Percentiles rank a stretch among this genome's conserved stretches.
Evolutionary conservation across 1,284 basidiomycete genomes (phyloP).

Genomic region (Leccinum discolor): DNA sequence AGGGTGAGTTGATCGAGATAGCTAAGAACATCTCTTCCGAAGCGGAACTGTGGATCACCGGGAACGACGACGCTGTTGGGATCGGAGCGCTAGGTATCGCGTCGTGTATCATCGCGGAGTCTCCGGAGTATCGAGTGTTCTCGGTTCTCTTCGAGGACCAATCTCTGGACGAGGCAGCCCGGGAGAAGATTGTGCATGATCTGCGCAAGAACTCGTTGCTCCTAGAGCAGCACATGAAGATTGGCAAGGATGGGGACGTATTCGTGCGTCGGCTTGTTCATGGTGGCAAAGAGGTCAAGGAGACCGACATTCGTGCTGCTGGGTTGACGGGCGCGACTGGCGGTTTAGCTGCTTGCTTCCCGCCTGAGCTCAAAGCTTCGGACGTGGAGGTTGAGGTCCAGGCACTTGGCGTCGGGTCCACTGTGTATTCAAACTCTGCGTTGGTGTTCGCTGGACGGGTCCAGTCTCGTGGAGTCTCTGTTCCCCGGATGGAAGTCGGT

Average conservation of each 20-base stretch:
- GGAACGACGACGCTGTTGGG: slow-evolving; percentile 30
- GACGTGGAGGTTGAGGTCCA: slow-evolving; percentile 18
- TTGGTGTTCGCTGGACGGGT: slow-evolving; percentile 15
- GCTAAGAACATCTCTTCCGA: slow-evolving; percentile 25
- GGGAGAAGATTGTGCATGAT: slow-evolving; percentile 25
- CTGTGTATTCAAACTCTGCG: slow-evolving; percentile 8
- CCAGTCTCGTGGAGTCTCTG: slow-evolving; percentile 15
- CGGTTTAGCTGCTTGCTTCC: slow-evolving; percentile 20
- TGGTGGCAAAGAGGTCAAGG: slow-evolving; percentile 17
- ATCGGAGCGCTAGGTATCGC: slow-evolving; percentile 31
- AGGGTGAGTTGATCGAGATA: slow-evolving; percentile 27
- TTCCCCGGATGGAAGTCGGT: slow-evolving; percentile 6
- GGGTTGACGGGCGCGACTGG: slow-evolving; percentile 12
- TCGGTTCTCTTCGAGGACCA: slow-evolving; percentile 32
- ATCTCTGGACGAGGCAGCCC: slow-evolving; percentile 21
- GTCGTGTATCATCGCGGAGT: slow-evolving; percentile 30
- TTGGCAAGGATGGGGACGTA: slow-evolving; percentile 21
- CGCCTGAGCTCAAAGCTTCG: slow-evolving; percentile 8
- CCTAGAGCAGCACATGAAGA: slow-evolving; percentile 31
- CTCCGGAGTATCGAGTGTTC: slow-evolving; percentile 27
- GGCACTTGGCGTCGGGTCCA: slow-evolving; percentile 13
- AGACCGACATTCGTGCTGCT: slow-evolving; percentile 10
- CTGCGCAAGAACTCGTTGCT: slow-evolving; percentile 27
- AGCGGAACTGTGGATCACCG: slow-evolving; percentile 29
- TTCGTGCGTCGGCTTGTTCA: slow-evolving; percentile 26